Conservation (phyloP, 176 grass and related monocot genomes). For the Eragrostis curvula region DNA sequence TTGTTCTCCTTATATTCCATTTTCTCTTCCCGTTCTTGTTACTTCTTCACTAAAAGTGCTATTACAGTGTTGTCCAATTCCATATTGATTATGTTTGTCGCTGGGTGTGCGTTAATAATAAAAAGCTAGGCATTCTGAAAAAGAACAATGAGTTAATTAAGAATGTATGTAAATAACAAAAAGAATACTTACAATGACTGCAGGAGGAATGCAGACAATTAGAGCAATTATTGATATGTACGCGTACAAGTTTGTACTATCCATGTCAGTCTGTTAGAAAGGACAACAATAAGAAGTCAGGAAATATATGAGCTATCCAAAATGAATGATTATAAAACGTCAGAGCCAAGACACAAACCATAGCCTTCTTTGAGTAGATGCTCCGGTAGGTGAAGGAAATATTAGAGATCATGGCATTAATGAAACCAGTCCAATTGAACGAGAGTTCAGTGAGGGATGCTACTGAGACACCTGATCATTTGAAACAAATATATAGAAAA, state of each 20-base stretch:
- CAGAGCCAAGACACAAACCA: conserved; percentile 61
- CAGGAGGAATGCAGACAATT: conserved; percentile 86
- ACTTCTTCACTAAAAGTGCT: not conserved
- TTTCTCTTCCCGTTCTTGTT: conserved; percentile 13
- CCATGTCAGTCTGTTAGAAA: conserved; percentile 85
- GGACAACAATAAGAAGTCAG: conserved; percentile 5
- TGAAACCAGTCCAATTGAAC: conserved; percentile 93
- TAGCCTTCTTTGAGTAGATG: conserved; percentile 95
- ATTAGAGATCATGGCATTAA: conserved; percentile 96
- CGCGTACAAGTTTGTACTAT: conserved; percentile 90
- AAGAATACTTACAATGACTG: conserved; percentile 74
- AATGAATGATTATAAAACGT: conserved; percentile 24
- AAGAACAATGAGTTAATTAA: not conserved
- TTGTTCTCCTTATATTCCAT: not conserved
- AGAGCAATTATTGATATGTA: conserved; percentile 97
- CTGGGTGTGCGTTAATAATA: not conserved
- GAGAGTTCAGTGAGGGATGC: conserved; percentile 93
- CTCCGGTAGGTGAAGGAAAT: conserved; percentile 96
- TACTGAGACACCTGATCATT: conserved; percentile 74
- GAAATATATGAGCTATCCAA: not conserved
- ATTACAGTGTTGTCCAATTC: not conserved
- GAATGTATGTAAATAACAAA: conserved; percentile 5
- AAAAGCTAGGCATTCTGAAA: not conserved
- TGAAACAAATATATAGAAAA: conserved; percentile 18
- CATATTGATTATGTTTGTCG: not conserved